Evolutionary conservation across 192 early-diverging fungal genomes (phyloP).

Genomic region (Coemansia sp.): DNA sequence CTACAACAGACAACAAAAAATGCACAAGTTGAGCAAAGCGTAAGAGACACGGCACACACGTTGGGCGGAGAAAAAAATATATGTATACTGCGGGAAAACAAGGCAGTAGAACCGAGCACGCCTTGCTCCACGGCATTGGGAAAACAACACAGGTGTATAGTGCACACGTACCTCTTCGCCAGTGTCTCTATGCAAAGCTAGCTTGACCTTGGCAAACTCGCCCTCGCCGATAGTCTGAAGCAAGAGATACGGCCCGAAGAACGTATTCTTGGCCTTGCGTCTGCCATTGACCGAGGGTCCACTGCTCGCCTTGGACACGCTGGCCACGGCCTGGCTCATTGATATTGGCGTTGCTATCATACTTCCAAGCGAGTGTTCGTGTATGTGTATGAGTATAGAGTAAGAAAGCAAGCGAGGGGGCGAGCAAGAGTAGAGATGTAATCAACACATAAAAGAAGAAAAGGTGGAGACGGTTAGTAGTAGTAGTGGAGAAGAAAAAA

Average conservation of each 20-base stretch:
- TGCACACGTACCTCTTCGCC: constrained; percentile 61
- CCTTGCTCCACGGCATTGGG: constrained; percentile 4
- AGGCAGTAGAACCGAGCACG: not conserved
- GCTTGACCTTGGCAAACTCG: constrained; percentile 98
- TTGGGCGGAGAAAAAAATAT: not conserved
- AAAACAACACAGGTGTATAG: not conserved
- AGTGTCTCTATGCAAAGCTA: constrained; percentile 81
- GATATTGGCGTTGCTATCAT: constrained; percentile 55
- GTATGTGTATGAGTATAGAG: not conserved
- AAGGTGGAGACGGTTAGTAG: constrained; percentile 20
- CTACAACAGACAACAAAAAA: too few relatives aligned
- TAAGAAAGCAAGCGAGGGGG: constrained; percentile 4
- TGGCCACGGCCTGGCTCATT: constrained; percentile 58
- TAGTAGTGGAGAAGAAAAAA: not conserved
- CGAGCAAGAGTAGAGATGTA: constrained; percentile 15
- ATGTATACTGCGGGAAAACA: constrained; percentile 9
- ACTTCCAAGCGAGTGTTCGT: constrained; percentile 7
- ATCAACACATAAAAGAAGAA: constrained; percentile 8
- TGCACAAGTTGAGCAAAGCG: not conserved
- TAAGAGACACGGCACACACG: not conserved
- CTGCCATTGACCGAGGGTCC: constrained; percentile 44
- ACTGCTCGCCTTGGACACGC: constrained; percentile 48
- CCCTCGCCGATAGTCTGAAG: constrained; percentile 97
- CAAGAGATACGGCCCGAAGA: constrained; percentile 91
- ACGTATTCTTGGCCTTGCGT: constrained; percentile 59